Evolutionary conservation across 441 rosid genomes (phyloP), one percentile per base, ranked within the genome.

Genomic region (Codiaeum variegatum): DNA sequence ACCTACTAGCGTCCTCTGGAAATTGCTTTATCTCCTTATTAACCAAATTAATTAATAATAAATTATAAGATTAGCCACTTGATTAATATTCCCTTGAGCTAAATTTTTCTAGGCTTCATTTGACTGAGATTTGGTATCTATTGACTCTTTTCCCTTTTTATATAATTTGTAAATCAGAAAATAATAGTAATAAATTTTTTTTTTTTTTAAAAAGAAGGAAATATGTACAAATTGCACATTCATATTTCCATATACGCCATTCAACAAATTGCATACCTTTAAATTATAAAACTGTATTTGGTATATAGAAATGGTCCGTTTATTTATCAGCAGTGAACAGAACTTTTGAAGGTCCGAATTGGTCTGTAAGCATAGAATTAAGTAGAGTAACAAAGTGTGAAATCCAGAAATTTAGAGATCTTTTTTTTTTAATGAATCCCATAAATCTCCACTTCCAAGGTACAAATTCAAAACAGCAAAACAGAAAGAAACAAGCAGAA

Each of bases 71-170:
- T 19, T n/a, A 38, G 23, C n/a, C 71, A 32, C 21, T 68, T 6
- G 32, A 68, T 29, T 54, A 26, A 34, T 55, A 52, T 52, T 68
- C 69, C 19, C 56, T 66, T 66, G 24, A 66, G 38, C 38, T 34
- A 51, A 38, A 21, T 10, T 28, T 67, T 51, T 51, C 26, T 31
- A 31, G 36, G 16, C 23, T 29, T 24, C 60, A 8, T 51, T 67
- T 67, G 61, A 67, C 71, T 32, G 42, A 47, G 26, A 47, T 46
- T 47, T 47, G 29, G 52, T 24, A 40, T 40, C 54, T 15, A 65
- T 42, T 65, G 68, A 65, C 68, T 15, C 42, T 5, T 16, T 16
- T 49, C 6, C 2, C 44, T 49, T 49, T 49, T 5, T 5, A 51
- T n/a, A 51, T n/a, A n/a, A 40, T 38, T 38, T 38, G 10, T 38